Base-by-base conservation (phyloP, 805 yeast genomes). In the Ogataea angusta region DNA sequence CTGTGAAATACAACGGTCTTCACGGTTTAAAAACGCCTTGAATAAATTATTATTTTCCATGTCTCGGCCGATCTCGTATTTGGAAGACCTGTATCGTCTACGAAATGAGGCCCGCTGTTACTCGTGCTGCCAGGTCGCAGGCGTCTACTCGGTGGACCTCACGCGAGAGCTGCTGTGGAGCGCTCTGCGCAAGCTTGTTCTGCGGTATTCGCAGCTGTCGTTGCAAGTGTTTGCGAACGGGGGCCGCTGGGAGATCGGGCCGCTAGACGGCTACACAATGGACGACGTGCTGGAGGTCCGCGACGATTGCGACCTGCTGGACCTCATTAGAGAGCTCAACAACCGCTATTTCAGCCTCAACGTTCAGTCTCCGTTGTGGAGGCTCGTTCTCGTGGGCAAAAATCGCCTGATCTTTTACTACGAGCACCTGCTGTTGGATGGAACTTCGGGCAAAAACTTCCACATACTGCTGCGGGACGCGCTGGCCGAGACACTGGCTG, bases 1-100 rank as follows among this genome's bases (percentile, higher is more conserved):
- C 67, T 10, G 72, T 72, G 6, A 66, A 69, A 23, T 80, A 80
- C 55, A 69, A 64, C 41, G 85, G 85, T 2, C 64, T 68, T 34
- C 86, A 80, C 51, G 86, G 86, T 1, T 54, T 71, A 17, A 45
- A 43, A 22, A 32, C 51, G 46, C 59, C 63, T 30, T 54, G 41
- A 23, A 18, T 21, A 22, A 10, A 15, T n/a, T 15, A 26, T 22
- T 19, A 17, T 14, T 6, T 5, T 17, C n/a, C n/a, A 32, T 32
- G 31, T 29, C 40, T 21, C 33, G 54, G 29, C 29, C 38, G 3
- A 6, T 43, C 8, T 15, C 45, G 1, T 31, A 7, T 9, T 3
- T 47, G 5, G 56, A 52, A 18, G 37, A 45, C 3, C 40, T 19
- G 31, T 53, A 42, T 14, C 10, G 22, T 5, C 10, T 21, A 10